Base-by-base conservation (phyloP, 2,329 filamentous ascomycete species). In the Fusarium buxicola region DNA sequence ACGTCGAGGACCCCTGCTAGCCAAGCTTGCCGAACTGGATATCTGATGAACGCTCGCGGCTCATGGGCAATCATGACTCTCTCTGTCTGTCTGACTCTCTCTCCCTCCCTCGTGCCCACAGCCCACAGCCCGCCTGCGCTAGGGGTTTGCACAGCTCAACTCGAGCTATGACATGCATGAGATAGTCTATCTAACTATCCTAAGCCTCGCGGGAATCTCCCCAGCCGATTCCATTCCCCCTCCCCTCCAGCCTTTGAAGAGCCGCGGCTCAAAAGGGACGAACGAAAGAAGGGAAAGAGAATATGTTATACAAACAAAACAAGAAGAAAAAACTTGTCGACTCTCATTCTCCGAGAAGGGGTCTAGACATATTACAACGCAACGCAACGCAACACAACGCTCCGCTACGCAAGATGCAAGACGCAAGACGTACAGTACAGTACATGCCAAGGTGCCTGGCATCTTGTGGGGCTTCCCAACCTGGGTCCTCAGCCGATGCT, bases 401-500 rank as follows among this genome's bases (percentile, higher is more conserved):
- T 25, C 8, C 12, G 30, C 46, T 43, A 35, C 43, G 55, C 55
- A 48, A 27, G 45, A 35, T 31, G 62, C 62, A 63, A 66, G 62
- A 65, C 58, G 60, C 63, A 60, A 62, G 47, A 45, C 54, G 48
- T 34, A 11, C 60, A 64, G 52, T 39, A 52, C 55, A 51, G 55
- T 57, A 50, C 48, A 45, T 59, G 24, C 32, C 65, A 68, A 65
- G 58, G 69, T 63, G 52, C 59, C 60, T 64, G 60, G 60, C 63
- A 52, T 38, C 27, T 18, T 60, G 65, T 71, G 65, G 66, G 65
- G 50, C 59, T 50, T 62, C 58, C 59, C 36, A 58, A 61, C 53
- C 51, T 68, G 63, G 67, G 54, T 49, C 52, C 65, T 71, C 57
- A 63, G 58, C 69, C 69, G 69, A 71, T 62, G 63, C 63, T 65